Percentiles rank a stretch among this genome's conserved stretches.
phyloP scores from a whole-genome alignment of 345 rosid species.

The Gossypium arboreum region DNA sequence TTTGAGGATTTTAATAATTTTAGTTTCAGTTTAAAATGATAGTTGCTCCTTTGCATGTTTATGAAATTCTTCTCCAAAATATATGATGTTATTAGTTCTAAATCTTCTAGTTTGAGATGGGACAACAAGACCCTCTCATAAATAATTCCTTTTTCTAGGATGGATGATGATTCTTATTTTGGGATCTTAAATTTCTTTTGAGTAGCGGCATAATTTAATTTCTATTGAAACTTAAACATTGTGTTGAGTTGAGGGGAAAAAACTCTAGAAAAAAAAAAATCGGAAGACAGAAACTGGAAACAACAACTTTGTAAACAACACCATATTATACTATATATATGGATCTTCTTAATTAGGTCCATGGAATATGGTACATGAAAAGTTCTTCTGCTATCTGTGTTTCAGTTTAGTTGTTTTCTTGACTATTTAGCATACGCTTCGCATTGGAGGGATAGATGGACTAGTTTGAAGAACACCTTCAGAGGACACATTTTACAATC shows the following conservation, averaged over 20 bases:
- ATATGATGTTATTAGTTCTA: no score
- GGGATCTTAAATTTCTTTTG: no score
- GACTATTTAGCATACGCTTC: background rate
- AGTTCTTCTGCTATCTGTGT: background rate
- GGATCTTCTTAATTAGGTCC: background rate
- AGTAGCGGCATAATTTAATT: background rate
- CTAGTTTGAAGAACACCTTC: background rate
- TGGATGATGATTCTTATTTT: background rate
- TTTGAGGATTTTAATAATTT: no score
- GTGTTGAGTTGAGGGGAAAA: no score
- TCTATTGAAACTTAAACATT: background rate
- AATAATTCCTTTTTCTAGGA: background rate
- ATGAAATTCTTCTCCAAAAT: no score
- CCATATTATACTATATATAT: background rate
- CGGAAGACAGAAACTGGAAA: background rate
- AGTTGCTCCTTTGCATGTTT: no score
- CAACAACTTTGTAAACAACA: background rate
- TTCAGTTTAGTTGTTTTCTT: background rate
- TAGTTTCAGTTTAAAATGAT: no score
- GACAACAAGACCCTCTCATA: no score
- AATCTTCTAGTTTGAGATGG: no score
- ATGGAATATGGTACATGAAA: background rate
- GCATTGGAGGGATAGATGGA: background rate
- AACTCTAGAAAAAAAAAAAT: no score
- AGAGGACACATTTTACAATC: background rate